Evolutionary conservation across 2,329 filamentous ascomycete species (phyloP).

Genomic region (Alternaria burnsii): DNA sequence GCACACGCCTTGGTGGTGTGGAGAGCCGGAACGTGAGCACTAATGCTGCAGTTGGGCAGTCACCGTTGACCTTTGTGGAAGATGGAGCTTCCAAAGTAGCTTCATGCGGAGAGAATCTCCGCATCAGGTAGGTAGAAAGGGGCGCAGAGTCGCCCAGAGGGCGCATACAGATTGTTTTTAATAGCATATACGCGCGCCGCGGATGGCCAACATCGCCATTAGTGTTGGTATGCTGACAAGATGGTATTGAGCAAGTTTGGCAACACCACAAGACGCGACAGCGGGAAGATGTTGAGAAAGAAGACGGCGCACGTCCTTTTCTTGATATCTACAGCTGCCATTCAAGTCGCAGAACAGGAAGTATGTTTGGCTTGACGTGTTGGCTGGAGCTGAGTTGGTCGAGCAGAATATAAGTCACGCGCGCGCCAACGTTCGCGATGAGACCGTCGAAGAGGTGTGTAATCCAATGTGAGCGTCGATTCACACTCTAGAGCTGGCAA

Average conservation of each 20-base stretch:
- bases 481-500: constrained; percentile 14
- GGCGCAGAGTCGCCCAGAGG: not conserved
- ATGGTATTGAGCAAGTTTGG: constrained; percentile 16
- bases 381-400: not conserved
- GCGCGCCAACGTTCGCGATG: not conserved
- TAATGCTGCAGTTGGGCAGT: constrained; percentile 3
- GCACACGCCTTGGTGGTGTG: constrained; percentile 2
- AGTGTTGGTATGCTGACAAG: constrained; percentile 13
- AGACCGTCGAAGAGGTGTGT: not conserved
- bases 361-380: not conserved
- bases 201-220: not conserved
- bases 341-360: not conserved
- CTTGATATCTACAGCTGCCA: not conserved
- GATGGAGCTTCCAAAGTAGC: not conserved
- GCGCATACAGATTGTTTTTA: constrained; percentile 1
- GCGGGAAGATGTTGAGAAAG: not conserved
- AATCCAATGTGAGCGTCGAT: constrained; percentile 11
- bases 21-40: constrained; percentile 15
- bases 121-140: not conserved
- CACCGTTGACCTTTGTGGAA: not conserved
- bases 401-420: constrained; percentile 9
- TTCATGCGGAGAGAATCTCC: not conserved
- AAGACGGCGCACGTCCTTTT: constrained; percentile 9
- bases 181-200: not conserved
- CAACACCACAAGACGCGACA: constrained; percentile 2